Conservation (phyloP, 805 yeast genomes). For the Priceomyces melissophilus region DNA sequence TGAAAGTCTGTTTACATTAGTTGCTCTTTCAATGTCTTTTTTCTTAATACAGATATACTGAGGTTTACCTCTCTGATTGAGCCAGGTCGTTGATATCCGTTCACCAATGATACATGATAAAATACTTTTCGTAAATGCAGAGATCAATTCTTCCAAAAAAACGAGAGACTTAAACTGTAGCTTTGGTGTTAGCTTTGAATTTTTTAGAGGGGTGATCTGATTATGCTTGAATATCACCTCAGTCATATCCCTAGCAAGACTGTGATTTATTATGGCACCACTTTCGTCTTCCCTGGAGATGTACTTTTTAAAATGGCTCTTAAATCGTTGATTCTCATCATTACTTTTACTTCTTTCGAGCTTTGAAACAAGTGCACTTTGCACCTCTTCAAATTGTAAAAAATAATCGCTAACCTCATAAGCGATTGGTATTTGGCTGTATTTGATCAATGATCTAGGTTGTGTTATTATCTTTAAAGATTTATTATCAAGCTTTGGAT, state of each 20-base stretch:
- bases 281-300: constrained; percentile 13
- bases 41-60: constrained; percentile 1
- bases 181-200: constrained; percentile 7
- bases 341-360: constrained; percentile 15
- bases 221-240: constrained; percentile 6
- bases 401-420: constrained; percentile 47
- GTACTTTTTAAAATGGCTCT: constrained; percentile 3
- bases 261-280: constrained; percentile 5
- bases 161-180: constrained; percentile 12
- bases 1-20: neutral
- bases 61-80: constrained; percentile 1
- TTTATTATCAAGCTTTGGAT: neutral
- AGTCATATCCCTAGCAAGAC: constrained; percentile 4
- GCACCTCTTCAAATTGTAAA: constrained; percentile 42
- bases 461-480: neutral
- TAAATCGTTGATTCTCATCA: constrained; percentile 13
- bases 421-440: constrained; percentile 50
- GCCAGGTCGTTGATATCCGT: constrained; percentile 9
- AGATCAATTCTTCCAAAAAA: constrained; percentile 18
- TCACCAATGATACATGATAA: constrained; percentile 11
- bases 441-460: constrained; percentile 23
- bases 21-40: constrained; percentile 11
- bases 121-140: constrained; percentile 12
- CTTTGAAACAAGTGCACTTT: constrained; percentile 21
- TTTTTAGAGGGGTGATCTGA: constrained; percentile 5